phyloP scores from a whole-genome alignment of 768 basidiomycete genomes.

The Neoboletus subvelutipes region DNA sequence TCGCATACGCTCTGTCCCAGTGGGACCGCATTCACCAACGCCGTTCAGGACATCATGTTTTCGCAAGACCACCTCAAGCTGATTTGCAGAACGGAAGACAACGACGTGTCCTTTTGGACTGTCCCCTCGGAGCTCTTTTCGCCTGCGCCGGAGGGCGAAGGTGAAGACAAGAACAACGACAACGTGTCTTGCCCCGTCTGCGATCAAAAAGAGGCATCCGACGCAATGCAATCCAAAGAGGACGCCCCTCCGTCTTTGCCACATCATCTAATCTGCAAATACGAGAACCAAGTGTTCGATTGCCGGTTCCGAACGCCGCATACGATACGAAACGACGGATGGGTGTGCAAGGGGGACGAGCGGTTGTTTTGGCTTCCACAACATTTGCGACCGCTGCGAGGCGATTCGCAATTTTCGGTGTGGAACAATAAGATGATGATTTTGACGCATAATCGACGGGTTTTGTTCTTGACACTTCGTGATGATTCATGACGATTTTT shows the following conservation, averaged over 20 bases:
- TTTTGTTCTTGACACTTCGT: constrained; percentile 5
- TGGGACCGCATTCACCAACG: no score
- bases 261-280: constrained; percentile 8
- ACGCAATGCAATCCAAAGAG: not conserved
- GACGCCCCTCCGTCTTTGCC: not conserved
- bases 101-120: no score
- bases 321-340: constrained; percentile 10
- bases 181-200: no score
- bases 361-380: constrained; percentile 6
- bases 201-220: no score
- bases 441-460: not conserved
- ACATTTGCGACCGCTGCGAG: constrained; percentile 5
- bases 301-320: constrained; percentile 1
- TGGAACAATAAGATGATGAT: constrained; percentile 9
- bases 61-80: no score
- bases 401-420: not conserved
- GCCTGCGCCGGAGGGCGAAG: no score
- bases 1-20: no score
- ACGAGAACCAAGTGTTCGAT: constrained; percentile 3
- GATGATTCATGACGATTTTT: not conserved
- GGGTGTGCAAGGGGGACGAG: constrained; percentile 9
- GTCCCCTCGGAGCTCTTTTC: no score
- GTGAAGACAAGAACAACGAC: no score
- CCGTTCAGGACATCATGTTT: no score
- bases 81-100: no score